Evolutionary conservation across 768 basidiomycete species (phyloP), one percentile per base, ranked within the genome.

Genomic region (Trichaptum fuscoviolaceum): DNA sequence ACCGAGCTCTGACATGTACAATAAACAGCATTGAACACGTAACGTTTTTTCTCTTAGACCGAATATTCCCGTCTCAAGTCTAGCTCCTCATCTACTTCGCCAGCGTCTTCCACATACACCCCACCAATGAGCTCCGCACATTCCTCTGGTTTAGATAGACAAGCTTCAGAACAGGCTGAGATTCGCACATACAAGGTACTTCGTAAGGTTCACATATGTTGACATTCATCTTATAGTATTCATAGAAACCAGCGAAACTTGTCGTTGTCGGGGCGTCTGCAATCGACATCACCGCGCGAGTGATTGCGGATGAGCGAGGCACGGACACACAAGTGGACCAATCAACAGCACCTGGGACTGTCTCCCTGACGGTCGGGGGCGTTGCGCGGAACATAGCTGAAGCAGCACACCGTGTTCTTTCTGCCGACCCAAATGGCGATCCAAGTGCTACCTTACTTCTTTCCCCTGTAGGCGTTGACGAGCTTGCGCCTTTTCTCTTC

Each of bases 341-440:
- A 65, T 91, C 94, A 0, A 99, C 96, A 0, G 84, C 84, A 12
- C 94, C 95, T 0, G 97, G 97, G 10, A 79, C 74, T 15, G 86
- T 99, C 26, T 78, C 81, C 18, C 67, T 96, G 52, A 84, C 90
- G 0, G 78, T 92, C 6, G 96, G 96, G 1, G 96, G 96, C 30
- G 96, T 99, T 17, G 95, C 86, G 0, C 88, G 96, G n/a, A 99
- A 99, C 74, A 86, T 99, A 58, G 92, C 96, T 1, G 95, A 98
- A 75, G 93, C 95, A 0, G 84, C 94, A 7, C 88, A 92, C 73
- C 86, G 92, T 30, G 75, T 90, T 6, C 73, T 88, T 67, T 72
- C 77, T 58, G 7, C 70, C 77, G 9, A 70, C 71, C 23, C 67
- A 65, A 15, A 65, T 71, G 20, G 58, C 65, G 23, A 25, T 18